phyloP scores from a whole-genome alignment of 345 rosid genomes.

The Melastoma malabathricum region DNA sequence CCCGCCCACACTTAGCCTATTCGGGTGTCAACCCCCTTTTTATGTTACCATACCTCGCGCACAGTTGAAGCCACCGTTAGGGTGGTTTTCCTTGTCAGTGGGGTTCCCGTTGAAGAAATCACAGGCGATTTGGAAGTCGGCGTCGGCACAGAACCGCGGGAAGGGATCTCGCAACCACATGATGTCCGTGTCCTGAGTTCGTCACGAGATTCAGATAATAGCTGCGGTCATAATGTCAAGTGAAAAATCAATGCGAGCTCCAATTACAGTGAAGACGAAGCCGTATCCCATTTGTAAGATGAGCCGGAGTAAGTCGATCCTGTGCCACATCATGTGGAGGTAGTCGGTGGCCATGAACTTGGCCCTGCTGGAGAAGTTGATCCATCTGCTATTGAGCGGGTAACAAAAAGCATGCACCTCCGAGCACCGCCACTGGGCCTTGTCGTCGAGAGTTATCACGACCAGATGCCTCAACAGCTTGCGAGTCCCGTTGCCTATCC shows the following conservation, averaged over 20 bases:
- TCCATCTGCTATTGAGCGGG: conserved; percentile 15
- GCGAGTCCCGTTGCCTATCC: conserved; percentile 29
- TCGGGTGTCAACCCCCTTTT: too few species aligned
- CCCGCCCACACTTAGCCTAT: too few species aligned
- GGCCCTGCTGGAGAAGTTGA: conserved; percentile 31
- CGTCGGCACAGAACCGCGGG: conserved; percentile 33
- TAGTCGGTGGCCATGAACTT: conserved; percentile 38
- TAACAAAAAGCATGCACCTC: conserved; percentile 34
- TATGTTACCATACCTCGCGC: too few species aligned
- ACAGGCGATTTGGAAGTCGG: conserved; percentile 81
- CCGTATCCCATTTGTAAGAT: conserved; percentile 44
- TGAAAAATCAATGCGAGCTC: not conserved
- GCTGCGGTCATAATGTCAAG: too few species aligned
- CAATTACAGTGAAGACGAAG: conserved; percentile 51
- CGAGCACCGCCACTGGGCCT: conserved; percentile 38
- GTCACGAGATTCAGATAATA: not conserved
- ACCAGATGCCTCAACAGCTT: conserved; percentile 35
- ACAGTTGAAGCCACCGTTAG: conserved; percentile 63
- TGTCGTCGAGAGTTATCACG: conserved; percentile 35
- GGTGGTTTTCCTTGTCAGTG: conserved; percentile 20
- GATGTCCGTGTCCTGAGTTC: conserved; percentile 57
- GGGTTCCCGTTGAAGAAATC: conserved; percentile 38
- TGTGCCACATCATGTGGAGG: conserved; percentile 62
- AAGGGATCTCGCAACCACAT: conserved; percentile 79
- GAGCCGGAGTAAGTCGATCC: conserved; percentile 32